Evolutionary conservation across 345 rosid species (phyloP).

Genomic region (Eucalyptus albens): DNA sequence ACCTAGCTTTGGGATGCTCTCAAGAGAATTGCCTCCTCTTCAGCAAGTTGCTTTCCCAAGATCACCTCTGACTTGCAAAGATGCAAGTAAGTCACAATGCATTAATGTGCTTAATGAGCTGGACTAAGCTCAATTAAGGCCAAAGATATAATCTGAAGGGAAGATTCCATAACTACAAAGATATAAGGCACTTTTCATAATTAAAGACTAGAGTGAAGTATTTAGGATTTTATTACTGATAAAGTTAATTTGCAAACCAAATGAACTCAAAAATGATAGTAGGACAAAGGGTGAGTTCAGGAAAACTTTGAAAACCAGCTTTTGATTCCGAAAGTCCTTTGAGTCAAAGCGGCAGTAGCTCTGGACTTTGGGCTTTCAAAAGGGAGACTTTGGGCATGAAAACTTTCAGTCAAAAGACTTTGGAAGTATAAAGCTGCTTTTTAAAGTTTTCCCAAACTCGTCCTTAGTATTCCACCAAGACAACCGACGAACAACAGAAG

Average conservation of each 20-base stretch:
- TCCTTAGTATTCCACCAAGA: neutral
- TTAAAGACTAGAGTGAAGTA: neutral
- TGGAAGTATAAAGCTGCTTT: neutral
- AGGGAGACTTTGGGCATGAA: neutral
- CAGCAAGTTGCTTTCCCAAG: neutral
- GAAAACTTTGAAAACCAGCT: neutral
- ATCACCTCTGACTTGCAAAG: neutral
- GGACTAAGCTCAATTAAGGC: neutral
- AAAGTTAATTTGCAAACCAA: neutral
- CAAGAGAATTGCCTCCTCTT: neutral
- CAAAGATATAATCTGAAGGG: neutral
- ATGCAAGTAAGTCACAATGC: neutral
- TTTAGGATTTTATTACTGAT: neutral
- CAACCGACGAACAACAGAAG: neutral
- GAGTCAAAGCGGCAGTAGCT: neutral
- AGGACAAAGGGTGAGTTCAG: neutral
- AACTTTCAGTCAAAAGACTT: neutral
- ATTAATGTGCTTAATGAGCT: neutral
- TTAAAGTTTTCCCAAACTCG: neutral
- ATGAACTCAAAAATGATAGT: neutral
- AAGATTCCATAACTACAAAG: neutral
- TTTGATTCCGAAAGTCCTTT: neutral
- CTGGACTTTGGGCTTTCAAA: neutral
- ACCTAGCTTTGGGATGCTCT: neutral
- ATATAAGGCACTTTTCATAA: neutral